phyloP scores from a whole-genome alignment of 345 rosid species.

The Zanthoxylum bungeanum region DNA sequence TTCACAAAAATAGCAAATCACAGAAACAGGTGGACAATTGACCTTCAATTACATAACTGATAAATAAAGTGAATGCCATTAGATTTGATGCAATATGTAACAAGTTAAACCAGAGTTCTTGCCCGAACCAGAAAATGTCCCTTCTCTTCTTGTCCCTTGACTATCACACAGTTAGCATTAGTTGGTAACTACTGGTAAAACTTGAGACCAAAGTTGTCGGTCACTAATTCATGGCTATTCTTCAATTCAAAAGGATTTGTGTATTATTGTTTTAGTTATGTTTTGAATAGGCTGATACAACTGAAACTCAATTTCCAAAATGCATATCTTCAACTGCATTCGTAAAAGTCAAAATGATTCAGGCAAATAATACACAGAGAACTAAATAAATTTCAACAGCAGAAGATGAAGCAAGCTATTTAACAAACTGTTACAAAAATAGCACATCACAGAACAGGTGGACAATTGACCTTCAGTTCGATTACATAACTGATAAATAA shows the following conservation, averaged over 20 bases:
- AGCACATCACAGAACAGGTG: neutral
- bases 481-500: neutral
- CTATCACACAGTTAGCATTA: neutral
- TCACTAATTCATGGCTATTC: neutral
- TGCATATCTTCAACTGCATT: constrained; percentile 47
- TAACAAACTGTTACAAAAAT: neutral
- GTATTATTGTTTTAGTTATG: neutral
- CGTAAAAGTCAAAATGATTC: neutral
- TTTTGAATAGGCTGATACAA: neutral
- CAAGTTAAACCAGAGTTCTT: neutral
- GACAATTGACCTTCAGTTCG: neutral
- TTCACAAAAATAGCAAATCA: neutral
- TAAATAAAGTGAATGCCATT: neutral
- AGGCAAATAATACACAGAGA: neutral
- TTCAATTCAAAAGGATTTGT: neutral
- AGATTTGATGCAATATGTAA: neutral
- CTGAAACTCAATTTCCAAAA: neutral
- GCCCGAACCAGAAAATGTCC: neutral
- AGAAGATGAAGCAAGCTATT: neutral
- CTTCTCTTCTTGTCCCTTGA: neutral
- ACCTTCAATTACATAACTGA: neutral
- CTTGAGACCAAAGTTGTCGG: neutral
- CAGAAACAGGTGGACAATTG: neutral
- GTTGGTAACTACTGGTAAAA: neutral
- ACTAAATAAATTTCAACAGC: neutral